Conservation (phyloP, 805 yeast species). For the Wickerhamomyces canadensis region DNA sequence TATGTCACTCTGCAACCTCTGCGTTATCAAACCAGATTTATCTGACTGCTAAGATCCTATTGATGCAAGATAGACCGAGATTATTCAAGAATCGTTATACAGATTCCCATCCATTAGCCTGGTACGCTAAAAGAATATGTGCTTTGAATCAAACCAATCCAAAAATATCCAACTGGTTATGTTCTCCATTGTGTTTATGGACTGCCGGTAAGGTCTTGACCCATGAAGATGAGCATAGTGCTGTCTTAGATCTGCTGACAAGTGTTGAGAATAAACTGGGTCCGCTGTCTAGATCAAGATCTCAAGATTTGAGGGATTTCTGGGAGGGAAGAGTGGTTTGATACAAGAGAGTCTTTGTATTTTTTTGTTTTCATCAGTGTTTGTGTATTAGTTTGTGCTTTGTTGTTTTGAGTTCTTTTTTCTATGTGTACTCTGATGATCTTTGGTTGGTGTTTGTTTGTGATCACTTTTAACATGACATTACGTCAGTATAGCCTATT, state of each 20-base stretch:
- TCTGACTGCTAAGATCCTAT: constrained; percentile 28
- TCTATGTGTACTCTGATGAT: background rate
- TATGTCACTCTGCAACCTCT: constrained; percentile 26
- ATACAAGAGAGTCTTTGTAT: too few relatives aligned
- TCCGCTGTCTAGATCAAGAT: constrained; percentile 15
- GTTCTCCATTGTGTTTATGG: constrained; percentile 12
- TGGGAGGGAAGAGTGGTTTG: constrained; percentile 21
- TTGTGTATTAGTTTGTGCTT: background rate
- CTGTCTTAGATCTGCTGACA: constrained; percentile 21
- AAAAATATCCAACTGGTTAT: constrained; percentile 2
- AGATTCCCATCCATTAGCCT: constrained; percentile 14
- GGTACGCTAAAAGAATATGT: constrained; percentile 18
- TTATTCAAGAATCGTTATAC: constrained; percentile 18
- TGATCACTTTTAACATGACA: too few relatives aligned
- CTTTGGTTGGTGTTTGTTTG: background rate
- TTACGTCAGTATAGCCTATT: too few relatives aligned
- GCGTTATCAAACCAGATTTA: constrained; percentile 29
- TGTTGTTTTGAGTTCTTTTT: background rate
- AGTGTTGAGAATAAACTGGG: constrained; percentile 18
- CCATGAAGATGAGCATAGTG: constrained; percentile 20
- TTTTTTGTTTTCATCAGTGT: too few relatives aligned
- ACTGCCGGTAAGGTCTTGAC: constrained; percentile 19
- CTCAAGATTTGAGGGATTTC: constrained; percentile 19
- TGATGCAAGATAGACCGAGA: constrained; percentile 34
- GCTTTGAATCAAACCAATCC: constrained; percentile 8